phyloP scores from a whole-genome alignment of 306 rosid genomes.

The Glycine tomentella region DNA sequence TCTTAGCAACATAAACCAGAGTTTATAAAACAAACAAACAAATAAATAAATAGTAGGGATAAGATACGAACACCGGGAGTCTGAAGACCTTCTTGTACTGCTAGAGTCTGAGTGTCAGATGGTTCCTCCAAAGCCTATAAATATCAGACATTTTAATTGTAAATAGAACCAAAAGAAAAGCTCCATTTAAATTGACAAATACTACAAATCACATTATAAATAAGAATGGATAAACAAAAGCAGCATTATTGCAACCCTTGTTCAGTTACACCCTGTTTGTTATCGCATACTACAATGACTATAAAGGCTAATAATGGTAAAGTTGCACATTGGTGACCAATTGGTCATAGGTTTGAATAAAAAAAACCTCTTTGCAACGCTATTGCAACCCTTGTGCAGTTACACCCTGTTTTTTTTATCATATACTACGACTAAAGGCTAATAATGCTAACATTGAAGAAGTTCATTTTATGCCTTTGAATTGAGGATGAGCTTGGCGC shows the following conservation, averaged over 20 bases:
- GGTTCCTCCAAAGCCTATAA: slow-evolving; percentile 19
- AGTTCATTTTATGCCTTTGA: no score
- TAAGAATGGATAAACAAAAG: not conserved
- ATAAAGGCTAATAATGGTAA: not conserved
- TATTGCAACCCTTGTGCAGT: not conserved
- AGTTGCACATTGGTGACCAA: no score
- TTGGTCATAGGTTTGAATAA: no score
- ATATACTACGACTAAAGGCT: not conserved
- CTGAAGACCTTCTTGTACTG: slow-evolving; percentile 4
- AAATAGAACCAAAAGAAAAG: not conserved
- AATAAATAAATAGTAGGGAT: not conserved
- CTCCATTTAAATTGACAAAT: not conserved
- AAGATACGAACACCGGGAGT: slow-evolving; percentile 26
- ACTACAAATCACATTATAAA: slow-evolving; percentile 23
- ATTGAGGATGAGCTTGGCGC: no score
- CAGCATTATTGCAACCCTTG: not conserved
- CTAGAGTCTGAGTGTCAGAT: slow-evolving; percentile 19
- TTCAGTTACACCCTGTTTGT: not conserved
- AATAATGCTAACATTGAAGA: not conserved
- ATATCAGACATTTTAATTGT: not conserved
- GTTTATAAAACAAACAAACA: not conserved
- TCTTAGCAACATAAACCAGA: not conserved
- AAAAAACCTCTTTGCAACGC: not conserved
- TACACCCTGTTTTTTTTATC: not conserved
- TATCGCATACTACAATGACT: not conserved